A percentile compares a stretch with the other conserved stretches of the same genome.
Conservation (phyloP, 331 rosid species). For the Quercus phellos region DNA sequence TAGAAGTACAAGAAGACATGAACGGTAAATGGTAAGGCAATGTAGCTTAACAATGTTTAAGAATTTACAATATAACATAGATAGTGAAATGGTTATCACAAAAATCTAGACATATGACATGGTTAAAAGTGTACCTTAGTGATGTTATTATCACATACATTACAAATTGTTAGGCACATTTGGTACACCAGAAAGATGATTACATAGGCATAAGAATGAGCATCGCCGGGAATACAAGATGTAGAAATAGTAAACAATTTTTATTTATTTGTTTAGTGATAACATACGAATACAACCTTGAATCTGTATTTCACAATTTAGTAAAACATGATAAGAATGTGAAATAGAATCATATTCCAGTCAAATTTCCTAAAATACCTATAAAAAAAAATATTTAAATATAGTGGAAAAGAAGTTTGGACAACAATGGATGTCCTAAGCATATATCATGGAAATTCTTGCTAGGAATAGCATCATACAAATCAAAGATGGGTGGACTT, state of each 20-base stretch:
- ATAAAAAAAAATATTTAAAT: too few species aligned
- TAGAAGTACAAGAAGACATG: neutral
- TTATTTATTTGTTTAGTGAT: too few species aligned
- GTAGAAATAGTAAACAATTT: too few species aligned
- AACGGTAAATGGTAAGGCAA: neutral
- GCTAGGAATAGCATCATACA: neutral
- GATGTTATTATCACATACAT: neutral
- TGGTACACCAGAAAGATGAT: too few species aligned
- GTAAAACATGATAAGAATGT: neutral
- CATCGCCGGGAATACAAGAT: too few species aligned
- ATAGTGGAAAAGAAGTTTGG: neutral
- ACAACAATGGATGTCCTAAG: neutral
- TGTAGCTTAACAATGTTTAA: neutral
- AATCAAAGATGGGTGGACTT: neutral
- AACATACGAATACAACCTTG: too few species aligned
- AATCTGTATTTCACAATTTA: too few species aligned
- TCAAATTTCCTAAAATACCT: too few species aligned
- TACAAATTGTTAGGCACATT: neutral
- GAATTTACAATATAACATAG: neutral
- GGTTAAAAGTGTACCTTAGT: neutral
- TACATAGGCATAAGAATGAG: too few species aligned
- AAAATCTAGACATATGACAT: neutral
- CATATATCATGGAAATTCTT: neutral
- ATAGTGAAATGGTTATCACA: neutral
- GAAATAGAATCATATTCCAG: too few species aligned